Conservation (phyloP, 176 grass and related monocot genomes). For the Aegilops bicornis region DNA sequence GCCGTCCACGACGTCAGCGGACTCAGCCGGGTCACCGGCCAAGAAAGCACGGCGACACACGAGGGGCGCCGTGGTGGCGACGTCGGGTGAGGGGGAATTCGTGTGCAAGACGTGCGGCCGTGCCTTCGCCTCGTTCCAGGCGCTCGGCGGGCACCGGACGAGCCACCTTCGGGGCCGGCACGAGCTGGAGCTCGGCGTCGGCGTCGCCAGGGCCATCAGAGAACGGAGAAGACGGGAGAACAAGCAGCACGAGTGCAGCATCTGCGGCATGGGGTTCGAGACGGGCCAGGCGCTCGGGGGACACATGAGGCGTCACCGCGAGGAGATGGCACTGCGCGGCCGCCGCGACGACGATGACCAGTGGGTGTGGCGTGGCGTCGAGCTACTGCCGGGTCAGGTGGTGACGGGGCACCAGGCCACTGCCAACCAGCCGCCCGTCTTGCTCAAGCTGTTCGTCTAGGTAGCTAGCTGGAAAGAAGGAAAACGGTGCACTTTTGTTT, state of each 20-base stretch:
- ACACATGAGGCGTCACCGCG: constrained; percentile 62
- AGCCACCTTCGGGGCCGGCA: neutral
- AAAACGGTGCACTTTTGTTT: too few species aligned
- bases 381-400: neutral
- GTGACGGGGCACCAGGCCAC: neutral
- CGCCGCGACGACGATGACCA: neutral
- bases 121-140: constrained; percentile 57
- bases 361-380: neutral
- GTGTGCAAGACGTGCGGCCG: constrained; percentile 54
- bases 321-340: neutral
- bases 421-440: neutral
- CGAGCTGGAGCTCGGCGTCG: constrained; percentile 47
- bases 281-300: constrained; percentile 65
- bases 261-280: constrained; percentile 60
- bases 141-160: constrained; percentile 59
- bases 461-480: neutral
- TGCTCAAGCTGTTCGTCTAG: neutral
- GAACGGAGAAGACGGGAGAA: neutral
- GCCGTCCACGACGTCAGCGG: neutral
- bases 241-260: constrained; percentile 51
- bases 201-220: constrained; percentile 16
- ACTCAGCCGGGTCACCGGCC: neutral
- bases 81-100: constrained; percentile 46
- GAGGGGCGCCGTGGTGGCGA: neutral
- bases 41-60: neutral